A percentile compares a stretch with the other conserved stretches of the same genome.
phyloP scores from a whole-genome alignment of 2,329 filamentous ascomycete species.

The Cercospora zeina region DNA sequence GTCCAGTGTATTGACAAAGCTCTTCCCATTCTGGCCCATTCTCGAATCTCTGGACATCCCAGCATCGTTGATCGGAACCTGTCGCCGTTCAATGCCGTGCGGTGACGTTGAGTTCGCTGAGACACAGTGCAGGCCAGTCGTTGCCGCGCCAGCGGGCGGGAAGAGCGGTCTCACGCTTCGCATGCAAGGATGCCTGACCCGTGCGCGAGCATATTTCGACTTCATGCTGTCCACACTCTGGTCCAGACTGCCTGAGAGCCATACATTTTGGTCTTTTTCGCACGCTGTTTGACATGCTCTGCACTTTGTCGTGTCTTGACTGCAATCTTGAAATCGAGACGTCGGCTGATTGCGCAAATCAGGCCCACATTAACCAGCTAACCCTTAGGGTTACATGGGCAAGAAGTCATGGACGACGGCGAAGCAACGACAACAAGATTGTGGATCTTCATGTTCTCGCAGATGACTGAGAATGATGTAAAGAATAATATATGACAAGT shows the following conservation, averaged over 20 bases:
- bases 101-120: not conserved
- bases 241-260: not conserved
- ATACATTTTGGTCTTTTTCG: not conserved
- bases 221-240: not conserved
- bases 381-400: constrained; percentile 1
- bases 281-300: not conserved
- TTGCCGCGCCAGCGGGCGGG: not conserved
- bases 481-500: not conserved
- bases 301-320: not conserved
- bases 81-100: not conserved
- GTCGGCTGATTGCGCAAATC: not conserved
- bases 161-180: not conserved
- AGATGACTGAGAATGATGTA: not conserved
- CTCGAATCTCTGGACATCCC: not conserved
- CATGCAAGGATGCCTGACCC: constrained; percentile 8
- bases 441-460: not conserved
- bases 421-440: not conserved
- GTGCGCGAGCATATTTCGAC: constrained; percentile 3
- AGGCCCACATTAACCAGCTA: not conserved
- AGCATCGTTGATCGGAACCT: not conserved
- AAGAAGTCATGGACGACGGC: not conserved
- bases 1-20: not conserved
- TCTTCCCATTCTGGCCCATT: not conserved
- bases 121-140: not conserved
- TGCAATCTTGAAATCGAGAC: not conserved